Evolutionary conservation across 805 yeast species (phyloP).

Genomic region (Torulaspora delbrueckii): DNA sequence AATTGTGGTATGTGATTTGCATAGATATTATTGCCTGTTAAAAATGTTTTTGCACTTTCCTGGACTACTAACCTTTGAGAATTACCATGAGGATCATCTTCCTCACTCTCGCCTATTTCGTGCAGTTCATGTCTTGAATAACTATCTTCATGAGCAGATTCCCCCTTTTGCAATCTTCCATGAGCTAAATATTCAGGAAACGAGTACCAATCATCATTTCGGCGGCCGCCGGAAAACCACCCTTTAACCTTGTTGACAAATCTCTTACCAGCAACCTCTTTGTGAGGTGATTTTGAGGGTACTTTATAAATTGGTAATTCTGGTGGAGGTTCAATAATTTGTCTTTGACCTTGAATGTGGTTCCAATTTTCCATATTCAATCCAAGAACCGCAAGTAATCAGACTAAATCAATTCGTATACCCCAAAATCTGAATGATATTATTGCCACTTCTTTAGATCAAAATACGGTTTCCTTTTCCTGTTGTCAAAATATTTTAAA

Average conservation of each 20-base stretch:
- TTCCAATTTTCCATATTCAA: constrained; percentile 6
- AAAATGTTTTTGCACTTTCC: constrained; percentile 27
- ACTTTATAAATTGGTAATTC: constrained; percentile 11
- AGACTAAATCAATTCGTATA: not conserved
- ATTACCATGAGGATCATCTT: not conserved
- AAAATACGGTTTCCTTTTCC: not conserved
- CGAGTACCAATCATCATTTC: not conserved
- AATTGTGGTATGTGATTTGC: constrained; percentile 11
- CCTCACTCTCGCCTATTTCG: not conserved
- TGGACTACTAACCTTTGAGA: not conserved
- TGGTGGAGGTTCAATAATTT: constrained; percentile 12
- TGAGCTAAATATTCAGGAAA: not conserved
- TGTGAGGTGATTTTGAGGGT: not conserved
- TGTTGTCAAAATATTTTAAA: not conserved
- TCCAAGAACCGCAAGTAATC: not conserved
- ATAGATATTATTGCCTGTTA: constrained; percentile 23
- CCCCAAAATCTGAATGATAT: not conserved
- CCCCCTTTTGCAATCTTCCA: not conserved
- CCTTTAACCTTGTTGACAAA: constrained; percentile 10
- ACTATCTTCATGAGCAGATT: not conserved
- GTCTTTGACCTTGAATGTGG: not conserved
- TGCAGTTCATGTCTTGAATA: not conserved
- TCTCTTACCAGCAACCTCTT: constrained; percentile 5
- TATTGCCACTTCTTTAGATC: not conserved
- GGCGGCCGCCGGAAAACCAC: constrained; percentile 6